Evolutionary conservation across 2,329 filamentous ascomycete species (phyloP), one percentile per base, ranked within the genome.

Genomic region (Aspergillus novoparasiticus): DNA sequence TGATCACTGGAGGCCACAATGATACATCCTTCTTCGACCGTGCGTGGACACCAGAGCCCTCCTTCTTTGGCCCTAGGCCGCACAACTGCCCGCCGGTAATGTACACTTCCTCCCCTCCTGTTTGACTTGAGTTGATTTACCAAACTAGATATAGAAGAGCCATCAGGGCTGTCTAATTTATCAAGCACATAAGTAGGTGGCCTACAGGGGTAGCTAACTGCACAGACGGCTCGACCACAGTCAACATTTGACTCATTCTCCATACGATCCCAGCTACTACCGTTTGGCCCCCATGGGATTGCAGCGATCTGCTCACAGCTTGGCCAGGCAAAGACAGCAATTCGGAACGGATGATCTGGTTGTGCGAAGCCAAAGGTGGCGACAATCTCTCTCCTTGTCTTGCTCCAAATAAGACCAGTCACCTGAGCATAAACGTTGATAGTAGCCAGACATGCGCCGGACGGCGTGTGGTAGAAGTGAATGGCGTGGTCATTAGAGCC

Each of bases 401-500:
- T 90, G 59, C 91, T 95, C 94, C 93, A 99, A 63, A 97, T 89
- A 34, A 99, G 84, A 55, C 91, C 91, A 0, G 95, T 99, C 56
- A 99, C 93, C 79, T 99, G 95, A 2, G 95, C 93, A 41, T 91
- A 90, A 46, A 97, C 95, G 65, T 93, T 90, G 71, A 99, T 98
- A 1, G 91, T 96, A 2, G 94, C 94, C 34, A 99, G 85, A 63
- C 89, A 89, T 2, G 92, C 88, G 5, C 94, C 95, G 0, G 93
- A 94, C 23, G 85, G 85, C 0, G 92, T 91, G 77, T 98, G 94
- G 78, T 91, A 97, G 81, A 99, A 99, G 79, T 96, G 94, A 62
- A 99, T 97, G 76, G 93, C 93, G 71, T 93, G 92, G 80, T 99
- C 94, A 72, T 96, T 96, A 53, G 92, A 94, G 28, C 95, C 95